Conservation (phyloP, 2,329 filamentous ascomycete genomes). For the Chrysosporium queenslandicum region DNA sequence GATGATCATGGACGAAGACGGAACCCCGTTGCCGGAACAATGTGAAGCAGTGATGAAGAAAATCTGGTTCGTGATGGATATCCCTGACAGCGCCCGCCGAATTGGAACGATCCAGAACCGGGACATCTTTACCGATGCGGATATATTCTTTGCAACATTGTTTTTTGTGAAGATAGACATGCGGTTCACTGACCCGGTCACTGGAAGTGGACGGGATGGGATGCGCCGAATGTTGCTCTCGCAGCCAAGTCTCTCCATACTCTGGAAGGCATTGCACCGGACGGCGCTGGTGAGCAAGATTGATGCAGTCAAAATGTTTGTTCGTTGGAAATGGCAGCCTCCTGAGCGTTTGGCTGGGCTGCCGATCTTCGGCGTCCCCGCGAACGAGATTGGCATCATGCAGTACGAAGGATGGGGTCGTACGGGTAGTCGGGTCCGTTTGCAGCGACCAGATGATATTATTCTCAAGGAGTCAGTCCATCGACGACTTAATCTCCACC, state of each 20-base stretch:
- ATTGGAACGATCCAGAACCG: slow-evolving; percentile 45
- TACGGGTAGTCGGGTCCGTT: slow-evolving; percentile 31
- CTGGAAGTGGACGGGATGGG: slow-evolving; percentile 42
- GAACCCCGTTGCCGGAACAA: slow-evolving; percentile 46
- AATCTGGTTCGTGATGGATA: slow-evolving; percentile 64
- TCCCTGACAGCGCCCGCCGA: slow-evolving; percentile 49
- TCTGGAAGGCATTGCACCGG: slow-evolving; percentile 52
- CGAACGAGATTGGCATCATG: slow-evolving; percentile 43
- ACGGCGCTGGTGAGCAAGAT: slow-evolving; percentile 41
- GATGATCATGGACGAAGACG: slow-evolving; percentile 48
- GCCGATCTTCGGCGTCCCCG: slow-evolving; percentile 44
- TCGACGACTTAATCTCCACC: slow-evolving; percentile 45
- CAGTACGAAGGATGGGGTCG: slow-evolving; percentile 31
- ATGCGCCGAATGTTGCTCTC: slow-evolving; percentile 52
- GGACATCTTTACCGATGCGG: slow-evolving; percentile 47
- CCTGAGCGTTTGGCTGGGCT: slow-evolving; percentile 20
- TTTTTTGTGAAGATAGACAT: slow-evolving; percentile 65
- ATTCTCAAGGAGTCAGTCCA: slow-evolving; percentile 47
- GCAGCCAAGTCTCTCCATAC: slow-evolving; percentile 46
- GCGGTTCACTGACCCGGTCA: slow-evolving; percentile 55
- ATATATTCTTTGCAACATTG: slow-evolving; percentile 53
- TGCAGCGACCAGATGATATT: slow-evolving; percentile 50
- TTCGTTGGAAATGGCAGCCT: slow-evolving; percentile 47
- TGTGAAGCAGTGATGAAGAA: slow-evolving; percentile 48
- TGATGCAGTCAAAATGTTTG: slow-evolving; percentile 48